Base-by-base conservation (phyloP, 805 yeast species). In the Barnettozyma sucrosica region DNA sequence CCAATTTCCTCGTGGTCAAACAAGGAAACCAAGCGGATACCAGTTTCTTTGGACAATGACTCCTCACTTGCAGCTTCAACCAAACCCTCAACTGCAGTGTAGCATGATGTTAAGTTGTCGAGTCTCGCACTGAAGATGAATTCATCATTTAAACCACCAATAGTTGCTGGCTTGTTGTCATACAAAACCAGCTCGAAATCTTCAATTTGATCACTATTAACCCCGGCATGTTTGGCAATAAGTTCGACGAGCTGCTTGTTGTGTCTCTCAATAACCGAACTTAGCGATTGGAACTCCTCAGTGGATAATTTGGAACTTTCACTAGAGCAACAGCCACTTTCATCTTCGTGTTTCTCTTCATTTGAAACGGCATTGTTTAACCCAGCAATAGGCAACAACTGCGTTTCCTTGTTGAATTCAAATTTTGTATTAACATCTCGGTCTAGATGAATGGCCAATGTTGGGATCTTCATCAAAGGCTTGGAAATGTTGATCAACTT, bases 1-100 rank as follows among this genome's bases (percentile, higher is more conserved):
- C 99, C 99, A 55, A 92, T 76, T 65, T 92, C 99, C 67, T 92
- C 99, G 65, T 93, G 98, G 64, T 92, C 99, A 65, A 93, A 92
- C 50, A 90, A 71, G 0, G 96, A 82, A 46, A 89, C 74, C 61
- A 90, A 64, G 60, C 85, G 81, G 37, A 89, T 80, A 39, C 87
- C 84, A 2, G 68, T 52, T 48, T 80, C 83, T 1, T 66, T 56
- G 1, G 62, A 66, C 37, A 84, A 63, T 18, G 62, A 58, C 11
- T 68, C 62, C 8, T 61, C 66, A 2, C 60, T 30, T 0, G 77
- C 66, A 3, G 87, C 68, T 48, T 76, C 76, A 36, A 86, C 68
- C 43, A 92, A 68, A 7, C 88, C 97, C 50, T 74, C 76, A 36
- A 83, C 69, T 2, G 97, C 86, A 45, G 90, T 76, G 69, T 72